These are phyloP conservation scores for Neofusicoccum ribis DNA, from an alignment of 2,329 filamentous ascomycete genomes.

Conservation along the genomic window DNA sequence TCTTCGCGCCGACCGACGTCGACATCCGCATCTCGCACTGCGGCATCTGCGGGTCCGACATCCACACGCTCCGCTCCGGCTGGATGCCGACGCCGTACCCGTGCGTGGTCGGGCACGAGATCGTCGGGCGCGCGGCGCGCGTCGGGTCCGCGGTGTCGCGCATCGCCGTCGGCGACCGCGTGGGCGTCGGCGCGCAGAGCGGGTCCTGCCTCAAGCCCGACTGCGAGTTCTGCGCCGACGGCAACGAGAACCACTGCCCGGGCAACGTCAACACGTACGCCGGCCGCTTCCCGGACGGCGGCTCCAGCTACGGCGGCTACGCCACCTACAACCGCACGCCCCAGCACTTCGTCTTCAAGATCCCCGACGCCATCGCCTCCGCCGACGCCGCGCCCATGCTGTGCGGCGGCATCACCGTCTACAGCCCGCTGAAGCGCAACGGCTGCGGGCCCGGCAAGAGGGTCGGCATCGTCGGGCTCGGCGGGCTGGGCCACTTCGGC, in stretches of 20 bases:
- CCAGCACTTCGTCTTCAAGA: constrained; percentile 60
- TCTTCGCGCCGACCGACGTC: constrained; percentile 41
- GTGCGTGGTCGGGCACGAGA: constrained; percentile 45
- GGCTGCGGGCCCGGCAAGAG: constrained; percentile 68
- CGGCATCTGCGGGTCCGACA: constrained; percentile 24
- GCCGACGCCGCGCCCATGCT: constrained; percentile 67
- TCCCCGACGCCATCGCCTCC: constrained; percentile 52
- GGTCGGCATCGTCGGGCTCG: constrained; percentile 71
- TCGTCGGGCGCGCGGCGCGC: constrained; percentile 40
- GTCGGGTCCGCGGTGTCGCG: constrained; percentile 36
- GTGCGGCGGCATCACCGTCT: constrained; percentile 76
- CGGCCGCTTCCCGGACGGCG: constrained; percentile 58
- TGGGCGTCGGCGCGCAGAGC: constrained; percentile 53
- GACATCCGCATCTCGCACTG: constrained; percentile 25
- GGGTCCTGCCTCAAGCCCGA: constrained; percentile 47
- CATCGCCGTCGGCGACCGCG: constrained; percentile 62
- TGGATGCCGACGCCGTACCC: constrained; percentile 46
- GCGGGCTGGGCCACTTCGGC: constrained; percentile 73
- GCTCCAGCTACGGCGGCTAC: constrained; percentile 66
- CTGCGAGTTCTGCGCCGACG: constrained; percentile 55
- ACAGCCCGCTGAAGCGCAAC: constrained; percentile 67
- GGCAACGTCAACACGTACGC: constrained; percentile 61
- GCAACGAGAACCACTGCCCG: constrained; percentile 45
- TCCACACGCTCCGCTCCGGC: constrained; percentile 44
- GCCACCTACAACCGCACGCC: constrained; percentile 57